Base-by-base conservation (phyloP, 2,329 filamentous ascomycete genomes). In the Clonostachys sp. region DNA sequence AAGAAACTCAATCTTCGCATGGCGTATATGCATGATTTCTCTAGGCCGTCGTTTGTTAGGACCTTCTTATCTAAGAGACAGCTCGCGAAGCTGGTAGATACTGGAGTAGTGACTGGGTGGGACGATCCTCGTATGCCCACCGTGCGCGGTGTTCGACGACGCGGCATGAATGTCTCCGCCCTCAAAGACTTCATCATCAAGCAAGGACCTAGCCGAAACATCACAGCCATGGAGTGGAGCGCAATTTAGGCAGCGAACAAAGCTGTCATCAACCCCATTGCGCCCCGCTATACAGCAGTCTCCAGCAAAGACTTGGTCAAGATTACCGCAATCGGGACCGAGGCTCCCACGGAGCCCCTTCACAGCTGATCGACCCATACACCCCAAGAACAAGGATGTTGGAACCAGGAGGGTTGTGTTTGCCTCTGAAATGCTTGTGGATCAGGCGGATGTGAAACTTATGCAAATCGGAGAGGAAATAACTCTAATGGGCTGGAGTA, bases 381-480 rank as follows among this genome's bases (percentile, higher is more conserved):
- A 96, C 69, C 84, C 82, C 60, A 97, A 97, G 80, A 95, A 96
- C 73, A 77, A 85, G 41, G 81, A 84, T 3, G 75, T 96, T 6
- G 92, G 91, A 50, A 84, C 74, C 57, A 96, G 96, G 79, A 89
- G 89, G 70, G 89, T 96, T 7, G 77, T 81, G 20, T 95, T 85
- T 24, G 24, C 6, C 8, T 24, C 24, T 2, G 24, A 24, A 24
- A 8, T 24, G 2, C 24, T 24, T 5, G 8, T 24, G 24, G 24
- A 24, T 24, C 24, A 24, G 24, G 24, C 7, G 8, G 6, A 8
- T 24, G 7, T 24, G 24, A 24, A 24, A 24, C 24, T 24, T 24
- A 24, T 24, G 24, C 24, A 7, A 24, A 24, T 3, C 6, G 24
- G 24, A 24, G 24, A 24, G 24, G 24, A 24, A 7, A 24, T 24